Evolutionary conservation across 1,284 basidiomycete genomes (phyloP), one percentile per base, ranked within the genome.

Genomic region (Leucoagaricus sp.): DNA sequence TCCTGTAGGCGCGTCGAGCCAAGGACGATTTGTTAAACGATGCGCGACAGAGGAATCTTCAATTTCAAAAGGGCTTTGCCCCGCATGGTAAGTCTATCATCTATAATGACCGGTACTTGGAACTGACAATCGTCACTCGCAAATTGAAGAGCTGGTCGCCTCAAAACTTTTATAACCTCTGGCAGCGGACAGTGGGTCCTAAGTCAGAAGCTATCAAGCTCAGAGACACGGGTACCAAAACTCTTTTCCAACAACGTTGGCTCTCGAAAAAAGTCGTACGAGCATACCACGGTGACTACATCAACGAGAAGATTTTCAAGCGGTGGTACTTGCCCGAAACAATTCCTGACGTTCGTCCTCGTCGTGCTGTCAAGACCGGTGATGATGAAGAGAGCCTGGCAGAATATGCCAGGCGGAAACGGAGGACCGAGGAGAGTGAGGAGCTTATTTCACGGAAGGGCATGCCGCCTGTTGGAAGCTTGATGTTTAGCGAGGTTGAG

Each of bases 241-340:
- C 91, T 0, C 82, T 98, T 49, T 98, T 93, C 75, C 93, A 97
- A 73, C 92, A 98, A 69, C 89, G 96, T 38, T 98, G 94, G 93
- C 80, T 79, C 23, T 85, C 93, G 15, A 98, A 98, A 74, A 83
- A 88, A n/a, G 84, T 96, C 60, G 83, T 94, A 29, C 87, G 96
- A 57, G 95, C 87, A 3, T 99, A 99, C 78, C 96, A 99, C 70
- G 96, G 96, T 38, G 96, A 99, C 80, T 91, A 86, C 73, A 94
- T 98, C 61, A 88, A 89, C 55, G 94, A 96, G 76, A 91, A 89
- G 66, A 86, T 88, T 40, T 98, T 98, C 84, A 96, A 96, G 72
- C 86, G 92, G 51, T 96, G 94, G 91, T 98, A 94, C 72, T 83
- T 99, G 21, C 96, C 96, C 9, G 79, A 84, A 57, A 87, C 84